Evolutionary conservation across 768 basidiomycete species (phyloP), one percentile per base, ranked within the genome.

Genomic region (Suillus plorans): DNA sequence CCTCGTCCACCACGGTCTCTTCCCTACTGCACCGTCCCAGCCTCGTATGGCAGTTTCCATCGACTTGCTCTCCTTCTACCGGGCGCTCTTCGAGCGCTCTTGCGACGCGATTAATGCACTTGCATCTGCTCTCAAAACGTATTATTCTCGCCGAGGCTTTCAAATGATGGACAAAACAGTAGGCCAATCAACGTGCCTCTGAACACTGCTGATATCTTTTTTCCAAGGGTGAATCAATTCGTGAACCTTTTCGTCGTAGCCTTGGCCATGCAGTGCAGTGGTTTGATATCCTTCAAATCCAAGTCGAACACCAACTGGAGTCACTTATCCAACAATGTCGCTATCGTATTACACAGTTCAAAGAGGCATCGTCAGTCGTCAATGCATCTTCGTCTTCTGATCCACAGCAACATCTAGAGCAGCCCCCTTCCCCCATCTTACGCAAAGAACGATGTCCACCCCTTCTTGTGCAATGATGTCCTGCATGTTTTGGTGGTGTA

Each of bases 21-120:
- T 80, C 55, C 79, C 78, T 1, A 75, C 31, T 7, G 72, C 47
- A 66, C 79, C 41, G 0, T 60, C 64, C 6, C 66, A 69, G 37
- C 69, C 73, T 1, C 57, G 58, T 2, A 64, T 70, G 52, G 68
- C 66, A 0, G 63, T 73, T 14, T 74, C 72, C 0, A 66, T 79
- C 3, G 70, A 77, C 6, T 66, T 78, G n/a, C n/a, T n/a, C n/a
- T n/a, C n/a, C n/a, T n/a, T 80, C 60, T 80, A 78, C 61, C 62
- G 52, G 0, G 70, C 74, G 2, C 64, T 80, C 1, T 81, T 81
- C 49, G 74, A 80, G 62, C 66, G 70, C 0, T 78, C 80, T 0
- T 80, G 78, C 22, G 73, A 81, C 62, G 25, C 61, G 59, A 66
- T 69, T 63, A 55, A 77, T 61, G 22, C 22, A 5, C 22, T 59